Evolutionary conservation across 805 yeast species (phyloP), one percentile per base, ranked within the genome.

Genomic region (Blastobotrys peoriensis): DNA sequence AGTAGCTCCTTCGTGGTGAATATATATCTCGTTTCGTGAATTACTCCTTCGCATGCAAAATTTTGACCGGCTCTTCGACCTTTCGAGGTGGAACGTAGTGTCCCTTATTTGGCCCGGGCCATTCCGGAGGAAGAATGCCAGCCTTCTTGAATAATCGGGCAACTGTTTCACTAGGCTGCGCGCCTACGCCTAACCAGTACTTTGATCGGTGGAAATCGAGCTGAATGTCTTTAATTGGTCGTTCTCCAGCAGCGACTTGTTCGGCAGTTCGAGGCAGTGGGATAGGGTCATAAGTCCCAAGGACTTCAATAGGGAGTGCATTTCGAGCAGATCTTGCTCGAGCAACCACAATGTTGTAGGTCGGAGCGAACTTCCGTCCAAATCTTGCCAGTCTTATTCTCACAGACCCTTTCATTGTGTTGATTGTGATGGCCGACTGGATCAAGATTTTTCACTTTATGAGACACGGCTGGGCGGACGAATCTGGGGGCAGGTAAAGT

Each of bases 151-250:
- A 76, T 42, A 93, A 67, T 52, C 78, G 78, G 2, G 79, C 74
- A 9, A 91, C 95, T 3, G 93, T 70, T 36, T 83, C 88, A 19
- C 91, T 79, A 4, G 96, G 95, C 61, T 86, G 95, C 1, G 98
- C 98, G 9, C 98, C 98, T 16, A 87, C 95, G 57, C 96, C 95
- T 28, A 93, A 69, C 98, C 98, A 93, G 66, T 93, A 93, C 63
- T 87, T 87, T 3, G 96, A 79, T 57, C 96, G 78, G 52, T 79
- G 79, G 60, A 93, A 88, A 61, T 93, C 98, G 30, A 93, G 68
- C 53, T 81, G 75, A 34, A 91, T 76, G 54, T 88, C 88, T 62
- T 93, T 91, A 40, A 75, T 71, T 9, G 89, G 85, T 49, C 73
- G 66, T 28, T 65, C 61, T 8, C 83, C 85, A 17, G 61, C 62